phyloP scores from a whole-genome alignment of 2,329 filamentous ascomycete genomes.

The Neofusicoccum umdonicola region DNA sequence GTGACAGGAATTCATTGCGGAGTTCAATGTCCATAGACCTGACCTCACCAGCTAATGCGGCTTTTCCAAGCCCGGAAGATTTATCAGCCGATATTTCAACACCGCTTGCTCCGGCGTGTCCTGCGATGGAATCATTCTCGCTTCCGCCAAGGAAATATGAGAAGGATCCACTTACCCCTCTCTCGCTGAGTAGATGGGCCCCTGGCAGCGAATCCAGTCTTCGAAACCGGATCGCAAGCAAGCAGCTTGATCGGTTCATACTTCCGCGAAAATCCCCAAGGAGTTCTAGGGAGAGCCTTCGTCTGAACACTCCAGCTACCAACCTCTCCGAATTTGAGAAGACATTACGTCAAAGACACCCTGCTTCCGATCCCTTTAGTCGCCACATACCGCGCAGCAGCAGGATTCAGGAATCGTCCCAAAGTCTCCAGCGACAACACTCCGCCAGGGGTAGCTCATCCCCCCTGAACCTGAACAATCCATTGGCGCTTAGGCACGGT shows the following conservation, averaged over 20 bases:
- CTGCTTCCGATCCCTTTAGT: conserved; percentile 54
- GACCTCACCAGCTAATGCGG: background rate
- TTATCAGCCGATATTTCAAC: background rate
- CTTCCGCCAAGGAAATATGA: conserved; percentile 20
- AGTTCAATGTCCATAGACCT: conserved; percentile 13
- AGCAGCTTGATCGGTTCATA: conserved; percentile 59
- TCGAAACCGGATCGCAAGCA: conserved; percentile 24
- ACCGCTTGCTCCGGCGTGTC: background rate
- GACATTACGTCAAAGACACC: conserved; percentile 43
- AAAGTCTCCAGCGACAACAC: conserved; percentile 23
- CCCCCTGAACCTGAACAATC: background rate
- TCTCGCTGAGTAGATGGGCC: conserved; percentile 29
- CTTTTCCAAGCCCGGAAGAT: background rate
- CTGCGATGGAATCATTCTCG: conserved; percentile 18
- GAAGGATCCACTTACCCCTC: conserved; percentile 11
- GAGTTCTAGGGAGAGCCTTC: conserved; percentile 49
- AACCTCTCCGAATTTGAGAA: conserved; percentile 49
- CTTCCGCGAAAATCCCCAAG: conserved; percentile 44
- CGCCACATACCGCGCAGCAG: conserved; percentile 36
- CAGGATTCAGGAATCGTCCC: conserved; percentile 33
- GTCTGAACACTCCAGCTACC: conserved; percentile 49
- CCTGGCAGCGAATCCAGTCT: conserved; percentile 26
- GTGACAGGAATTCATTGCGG: background rate
- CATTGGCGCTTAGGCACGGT: conserved; percentile 1
- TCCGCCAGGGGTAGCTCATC: background rate